These are phyloP conservation scores for Aspergillus nomiae DNA, from an alignment of 2,329 filamentous ascomycete genomes.

Conservation along the genomic window DNA sequence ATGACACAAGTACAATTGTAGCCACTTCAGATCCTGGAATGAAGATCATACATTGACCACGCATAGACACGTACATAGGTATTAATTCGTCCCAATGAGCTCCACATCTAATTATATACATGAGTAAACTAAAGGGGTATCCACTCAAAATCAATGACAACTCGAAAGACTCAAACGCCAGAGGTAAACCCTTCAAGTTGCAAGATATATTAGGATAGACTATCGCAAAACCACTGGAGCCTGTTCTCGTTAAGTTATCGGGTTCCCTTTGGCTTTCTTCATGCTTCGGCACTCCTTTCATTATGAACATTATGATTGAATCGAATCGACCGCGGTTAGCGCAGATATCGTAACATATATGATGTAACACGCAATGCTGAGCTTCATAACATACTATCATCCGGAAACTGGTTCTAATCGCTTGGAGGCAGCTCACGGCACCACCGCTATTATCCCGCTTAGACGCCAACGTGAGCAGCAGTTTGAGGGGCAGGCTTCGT, in stretches of 20 bases:
- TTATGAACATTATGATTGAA: not conserved
- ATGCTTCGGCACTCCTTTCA: not conserved
- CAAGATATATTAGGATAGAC: not conserved
- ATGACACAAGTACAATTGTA: not conserved
- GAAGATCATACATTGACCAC: not conserved
- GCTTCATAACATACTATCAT: not conserved
- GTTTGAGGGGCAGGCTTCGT: slow-evolving; percentile 27
- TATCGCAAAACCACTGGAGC: not conserved
- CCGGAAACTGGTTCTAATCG: not conserved
- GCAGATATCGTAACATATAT: not conserved
- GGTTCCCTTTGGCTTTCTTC: not conserved
- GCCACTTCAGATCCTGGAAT: not conserved
- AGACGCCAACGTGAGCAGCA: slow-evolving; percentile 19
- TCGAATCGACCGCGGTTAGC: not conserved
- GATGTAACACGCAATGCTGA: not conserved
- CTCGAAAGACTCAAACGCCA: not conserved
- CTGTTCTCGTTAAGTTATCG: not conserved
- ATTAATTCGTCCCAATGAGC: not conserved
- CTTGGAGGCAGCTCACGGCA: not conserved
- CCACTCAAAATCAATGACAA: not conserved
- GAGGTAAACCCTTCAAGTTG: not conserved
- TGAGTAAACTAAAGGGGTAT: not conserved
- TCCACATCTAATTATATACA: not conserved
- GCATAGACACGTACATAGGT: not conserved
- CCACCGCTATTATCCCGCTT: slow-evolving; percentile 8